Percentiles rank a stretch among this genome's conserved stretches.
phyloP scores from a whole-genome alignment of 2,329 filamentous ascomycete species.

The Thielaviopsis populi region DNA sequence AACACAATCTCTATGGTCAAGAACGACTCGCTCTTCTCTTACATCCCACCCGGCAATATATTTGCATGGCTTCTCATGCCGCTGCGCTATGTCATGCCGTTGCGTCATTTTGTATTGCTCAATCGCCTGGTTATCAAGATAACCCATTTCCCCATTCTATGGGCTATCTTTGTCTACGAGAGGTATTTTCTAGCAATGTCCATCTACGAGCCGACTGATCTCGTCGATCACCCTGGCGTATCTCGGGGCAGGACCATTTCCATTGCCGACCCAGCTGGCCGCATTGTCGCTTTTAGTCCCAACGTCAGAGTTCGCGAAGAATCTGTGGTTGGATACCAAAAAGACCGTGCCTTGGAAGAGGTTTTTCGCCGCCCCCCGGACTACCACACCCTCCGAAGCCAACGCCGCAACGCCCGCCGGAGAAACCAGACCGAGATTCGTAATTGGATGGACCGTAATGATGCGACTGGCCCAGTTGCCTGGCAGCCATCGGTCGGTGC shows the following conservation, averaged over 20 bases:
- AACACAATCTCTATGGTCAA: conserved; percentile 98
- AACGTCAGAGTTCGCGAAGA: conserved; percentile 61
- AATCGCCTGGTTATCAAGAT: conserved; percentile 86
- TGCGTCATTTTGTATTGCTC: conserved; percentile 66
- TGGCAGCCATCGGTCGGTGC: conserved; percentile 8
- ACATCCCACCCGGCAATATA: conserved; percentile 81
- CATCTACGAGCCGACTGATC: conserved; percentile 69
- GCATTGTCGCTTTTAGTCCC: conserved; percentile 57
- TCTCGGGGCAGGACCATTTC: conserved; percentile 36
- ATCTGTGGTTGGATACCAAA: conserved; percentile 75
- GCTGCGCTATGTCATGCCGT: conserved; percentile 62
- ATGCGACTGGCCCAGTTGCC: conserved; percentile 28
- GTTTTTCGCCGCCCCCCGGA: conserved; percentile 68
- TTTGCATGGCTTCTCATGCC: conserved; percentile 82
- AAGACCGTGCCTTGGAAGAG: conserved; percentile 79
- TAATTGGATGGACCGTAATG: conserved; percentile 73
- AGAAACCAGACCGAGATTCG: conserved; percentile 71
- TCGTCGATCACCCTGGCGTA: conserved; percentile 56
- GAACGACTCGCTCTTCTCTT: conserved; percentile 90
- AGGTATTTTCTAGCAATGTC: conserved; percentile 58
- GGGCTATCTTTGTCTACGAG: conserved; percentile 79
- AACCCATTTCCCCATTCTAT: conserved; percentile 77
- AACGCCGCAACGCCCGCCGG: conserved; percentile 47
- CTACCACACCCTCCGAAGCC: conserved; percentile 42
- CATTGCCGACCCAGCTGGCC: conserved; percentile 40